phyloP scores from a whole-genome alignment of 805 yeast genomes.

The Saccharomycopsis sp. region DNA sequence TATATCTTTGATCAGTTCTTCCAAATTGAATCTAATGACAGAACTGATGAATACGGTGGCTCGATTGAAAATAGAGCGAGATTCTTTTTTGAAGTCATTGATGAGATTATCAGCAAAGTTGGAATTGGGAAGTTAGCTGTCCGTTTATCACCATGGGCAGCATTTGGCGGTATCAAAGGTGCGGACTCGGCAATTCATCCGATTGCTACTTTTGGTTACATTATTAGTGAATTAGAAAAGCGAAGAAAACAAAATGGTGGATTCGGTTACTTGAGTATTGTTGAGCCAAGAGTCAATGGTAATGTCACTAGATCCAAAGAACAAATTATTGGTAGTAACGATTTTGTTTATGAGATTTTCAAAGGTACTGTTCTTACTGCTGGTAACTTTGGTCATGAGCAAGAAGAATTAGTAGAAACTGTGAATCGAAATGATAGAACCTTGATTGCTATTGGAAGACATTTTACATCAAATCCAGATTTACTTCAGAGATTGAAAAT shows the following conservation, averaged over 20 bases:
- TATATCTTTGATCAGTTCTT: constrained; percentile 45
- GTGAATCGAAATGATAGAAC: constrained; percentile 37
- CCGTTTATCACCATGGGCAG: constrained; percentile 42
- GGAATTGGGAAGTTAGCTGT: constrained; percentile 46
- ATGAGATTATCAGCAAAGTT: constrained; percentile 40
- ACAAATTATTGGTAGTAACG: constrained; percentile 29
- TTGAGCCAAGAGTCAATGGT: constrained; percentile 23
- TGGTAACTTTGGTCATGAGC: constrained; percentile 28
- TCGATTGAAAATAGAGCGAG: constrained; percentile 50
- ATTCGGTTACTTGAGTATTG: constrained; percentile 22
- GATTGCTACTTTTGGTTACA: constrained; percentile 29
- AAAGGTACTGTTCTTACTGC: constrained; percentile 38
- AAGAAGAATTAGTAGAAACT: constrained; percentile 25
- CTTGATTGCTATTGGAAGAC: constrained; percentile 34
- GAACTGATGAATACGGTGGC: constrained; percentile 63
- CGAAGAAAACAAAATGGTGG: constrained; percentile 14
- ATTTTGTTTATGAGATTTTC: constrained; percentile 38
- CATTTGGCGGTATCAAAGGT: constrained; percentile 36
- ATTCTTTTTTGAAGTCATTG: constrained; percentile 42
- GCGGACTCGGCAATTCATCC: constrained; percentile 30
- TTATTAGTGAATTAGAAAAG: constrained; percentile 20
- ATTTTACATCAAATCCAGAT: constrained; percentile 36
- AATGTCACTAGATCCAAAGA: constrained; percentile 26
- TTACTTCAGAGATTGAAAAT: constrained; percentile 30
- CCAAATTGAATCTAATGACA: constrained; percentile 38